Conservation (phyloP, 2,329 filamentous ascomycete species). For the Cercospora sp. region DNA sequence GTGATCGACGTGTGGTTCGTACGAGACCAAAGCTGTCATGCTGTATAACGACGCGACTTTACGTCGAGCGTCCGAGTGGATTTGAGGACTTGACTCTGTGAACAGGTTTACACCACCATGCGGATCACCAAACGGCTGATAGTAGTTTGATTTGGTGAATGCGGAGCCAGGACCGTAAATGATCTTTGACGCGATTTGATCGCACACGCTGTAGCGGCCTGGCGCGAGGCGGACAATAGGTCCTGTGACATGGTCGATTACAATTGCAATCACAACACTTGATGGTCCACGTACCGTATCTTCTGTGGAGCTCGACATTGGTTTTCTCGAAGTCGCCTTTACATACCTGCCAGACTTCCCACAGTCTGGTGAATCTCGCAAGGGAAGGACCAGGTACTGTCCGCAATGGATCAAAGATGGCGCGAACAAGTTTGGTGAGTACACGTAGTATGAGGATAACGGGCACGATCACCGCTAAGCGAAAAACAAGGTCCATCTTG, state of each 20-base stretch:
- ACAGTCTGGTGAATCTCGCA: slow-evolving; percentile 18
- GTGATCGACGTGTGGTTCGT: slow-evolving; percentile 45
- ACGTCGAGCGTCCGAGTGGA: slow-evolving; percentile 41
- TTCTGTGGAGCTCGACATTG: slow-evolving; percentile 11
- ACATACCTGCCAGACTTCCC: slow-evolving; percentile 3
- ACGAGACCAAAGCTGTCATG: slow-evolving; percentile 42
- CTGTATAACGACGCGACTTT: slow-evolving; percentile 42
- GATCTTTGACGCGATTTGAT: slow-evolving; percentile 33
- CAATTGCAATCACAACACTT: background rate
- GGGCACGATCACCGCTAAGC: background rate
- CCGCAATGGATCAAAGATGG: background rate
- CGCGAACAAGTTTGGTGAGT: background rate
- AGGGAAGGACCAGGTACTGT: slow-evolving; percentile 13
- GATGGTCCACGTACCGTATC: slow-evolving; percentile 7
- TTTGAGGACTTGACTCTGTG: slow-evolving; percentile 40
- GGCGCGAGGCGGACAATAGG: slow-evolving; percentile 37
- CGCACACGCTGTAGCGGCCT: slow-evolving; percentile 36
- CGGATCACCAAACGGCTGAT: slow-evolving; percentile 40
- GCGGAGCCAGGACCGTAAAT: slow-evolving; percentile 44
- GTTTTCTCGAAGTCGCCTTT: slow-evolving; percentile 13
- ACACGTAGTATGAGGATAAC: no score
- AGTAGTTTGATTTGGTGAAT: slow-evolving; percentile 47
- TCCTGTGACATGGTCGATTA: background rate
- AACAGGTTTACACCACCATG: slow-evolving; percentile 46
- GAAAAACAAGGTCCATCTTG: background rate